Evolutionary conservation across 495 filamentous ascomycete species (phyloP).

Genomic region (Hypoxylon rickii): DNA sequence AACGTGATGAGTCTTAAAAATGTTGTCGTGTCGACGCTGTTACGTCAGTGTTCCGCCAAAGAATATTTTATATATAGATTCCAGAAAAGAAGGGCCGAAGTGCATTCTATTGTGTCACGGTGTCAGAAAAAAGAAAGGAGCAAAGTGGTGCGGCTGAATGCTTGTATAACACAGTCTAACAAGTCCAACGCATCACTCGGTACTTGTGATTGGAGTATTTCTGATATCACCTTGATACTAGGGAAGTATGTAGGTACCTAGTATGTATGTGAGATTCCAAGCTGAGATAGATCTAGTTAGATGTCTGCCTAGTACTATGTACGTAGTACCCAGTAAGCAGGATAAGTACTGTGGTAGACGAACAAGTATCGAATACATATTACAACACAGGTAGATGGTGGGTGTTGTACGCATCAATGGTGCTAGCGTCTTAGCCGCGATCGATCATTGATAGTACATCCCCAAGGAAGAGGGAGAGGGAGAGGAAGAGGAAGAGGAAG

Average conservation of each 20-base stretch:
- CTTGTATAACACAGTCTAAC: slow-evolving; percentile 13
- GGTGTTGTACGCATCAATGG: background rate
- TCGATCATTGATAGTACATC: too few species aligned
- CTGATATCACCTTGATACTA: too few species aligned
- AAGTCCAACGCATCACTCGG: too few species aligned
- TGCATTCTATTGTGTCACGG: background rate
- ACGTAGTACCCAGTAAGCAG: too few species aligned
- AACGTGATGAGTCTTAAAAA: background rate
- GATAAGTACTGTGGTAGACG: background rate
- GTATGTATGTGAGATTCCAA: too few species aligned
- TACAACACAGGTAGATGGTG: too few species aligned
- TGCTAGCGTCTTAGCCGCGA: background rate
- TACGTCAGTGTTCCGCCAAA: slow-evolving; percentile 18
- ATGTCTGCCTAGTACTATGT: too few species aligned
- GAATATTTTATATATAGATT: slow-evolving; percentile 21
- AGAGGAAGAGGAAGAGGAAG: too few species aligned
- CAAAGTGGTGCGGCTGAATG: slow-evolving; percentile 18
- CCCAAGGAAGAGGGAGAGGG: too few species aligned
- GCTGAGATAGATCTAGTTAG: too few species aligned
- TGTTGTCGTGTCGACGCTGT: slow-evolving; percentile 9
- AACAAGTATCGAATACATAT: background rate
- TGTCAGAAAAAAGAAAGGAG: slow-evolving; percentile 8
- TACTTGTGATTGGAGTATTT: too few species aligned
- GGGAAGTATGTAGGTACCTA: too few species aligned
- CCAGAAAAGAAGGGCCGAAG: slow-evolving; percentile 10